A percentile compares a stretch with the other conserved stretches of the same genome.
These are phyloP conservation scores for Lactarius sanguifluus DNA, from an alignment of 768 basidiomycete genomes.

Conservation along the genomic window DNA sequence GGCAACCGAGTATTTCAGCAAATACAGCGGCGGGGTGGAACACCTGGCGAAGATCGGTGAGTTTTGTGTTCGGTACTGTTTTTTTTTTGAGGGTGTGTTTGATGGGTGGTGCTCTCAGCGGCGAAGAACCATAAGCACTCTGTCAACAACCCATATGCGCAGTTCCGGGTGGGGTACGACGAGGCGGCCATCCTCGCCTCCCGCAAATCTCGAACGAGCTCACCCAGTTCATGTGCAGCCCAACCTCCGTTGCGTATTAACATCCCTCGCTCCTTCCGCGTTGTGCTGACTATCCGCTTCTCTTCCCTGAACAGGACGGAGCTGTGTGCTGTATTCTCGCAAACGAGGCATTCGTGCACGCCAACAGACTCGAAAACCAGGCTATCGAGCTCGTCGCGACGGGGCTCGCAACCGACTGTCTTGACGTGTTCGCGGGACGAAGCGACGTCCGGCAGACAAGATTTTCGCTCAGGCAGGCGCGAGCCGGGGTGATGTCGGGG, in stretches of 20 bases:
- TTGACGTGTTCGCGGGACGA: constrained; percentile 59
- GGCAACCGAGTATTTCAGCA: constrained; percentile 72
- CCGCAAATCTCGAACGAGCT: constrained; percentile 69
- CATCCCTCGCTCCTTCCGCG: too few relatives aligned
- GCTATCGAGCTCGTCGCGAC: constrained; percentile 82
- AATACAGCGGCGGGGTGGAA: constrained; percentile 64
- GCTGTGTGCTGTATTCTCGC: constrained; percentile 76
- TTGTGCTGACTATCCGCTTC: background rate
- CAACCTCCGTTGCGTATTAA: constrained; percentile 50
- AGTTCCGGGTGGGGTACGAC: constrained; percentile 79
- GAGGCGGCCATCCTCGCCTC: constrained; percentile 67
- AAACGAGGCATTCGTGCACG: constrained; percentile 74
- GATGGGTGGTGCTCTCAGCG: constrained; percentile 41
- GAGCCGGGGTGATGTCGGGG: constrained; percentile 51
- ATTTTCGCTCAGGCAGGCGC: constrained; percentile 69
- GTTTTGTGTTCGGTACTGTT: constrained; percentile 33
- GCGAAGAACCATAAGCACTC: constrained; percentile 86
- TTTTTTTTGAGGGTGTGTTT: background rate
- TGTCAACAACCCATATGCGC: constrained; percentile 80
- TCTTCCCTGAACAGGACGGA: constrained; percentile 50
- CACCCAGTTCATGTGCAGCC: constrained; percentile 86
- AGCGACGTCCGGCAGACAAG: constrained; percentile 59
- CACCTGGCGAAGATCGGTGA: constrained; percentile 77
- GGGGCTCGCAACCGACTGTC: constrained; percentile 63
- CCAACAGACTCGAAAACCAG: constrained; percentile 75